Conservation (phyloP, 2,329 filamentous ascomycete genomes). For the Fusarium mundagurra region DNA sequence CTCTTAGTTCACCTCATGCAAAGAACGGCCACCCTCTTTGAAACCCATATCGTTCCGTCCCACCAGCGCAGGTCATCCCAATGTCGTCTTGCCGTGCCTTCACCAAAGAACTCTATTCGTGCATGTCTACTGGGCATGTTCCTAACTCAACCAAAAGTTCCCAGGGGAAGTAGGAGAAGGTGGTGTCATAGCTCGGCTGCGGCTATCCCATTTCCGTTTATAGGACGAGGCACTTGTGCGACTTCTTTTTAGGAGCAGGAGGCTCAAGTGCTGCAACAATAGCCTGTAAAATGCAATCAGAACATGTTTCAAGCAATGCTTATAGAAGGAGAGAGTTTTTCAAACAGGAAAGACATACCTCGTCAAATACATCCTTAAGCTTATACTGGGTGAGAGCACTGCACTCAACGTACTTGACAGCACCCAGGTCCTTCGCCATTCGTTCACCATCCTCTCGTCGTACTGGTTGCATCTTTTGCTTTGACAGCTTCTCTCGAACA, state of each 20-base stretch:
- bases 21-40: conserved; percentile 24
- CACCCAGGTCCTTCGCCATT: conserved; percentile 97
- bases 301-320: not conserved
- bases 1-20: conserved; percentile 32
- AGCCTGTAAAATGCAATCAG: conserved; percentile 67
- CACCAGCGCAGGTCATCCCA: conserved; percentile 22
- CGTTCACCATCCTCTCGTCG: conserved; percentile 91
- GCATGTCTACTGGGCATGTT: conserved; percentile 22
- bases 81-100: conserved; percentile 24
- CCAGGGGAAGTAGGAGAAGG: conserved; percentile 24
- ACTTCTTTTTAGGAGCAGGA: conserved; percentile 81
- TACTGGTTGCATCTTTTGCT: conserved; percentile 96
- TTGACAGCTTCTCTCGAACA: conserved; percentile 89
- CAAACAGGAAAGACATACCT: conserved; percentile 68
- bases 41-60: conserved; percentile 19
- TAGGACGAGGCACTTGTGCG: conserved; percentile 75
- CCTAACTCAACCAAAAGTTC: conserved; percentile 15
- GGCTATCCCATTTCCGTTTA: conserved; percentile 49
- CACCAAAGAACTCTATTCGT: conserved; percentile 27
- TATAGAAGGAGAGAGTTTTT: not conserved
- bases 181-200: conserved; percentile 18
- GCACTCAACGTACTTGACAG: conserved; percentile 99
- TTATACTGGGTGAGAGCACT: conserved; percentile 98
- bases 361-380: conserved; percentile 98
- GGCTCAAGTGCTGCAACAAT: conserved; percentile 96